Base-by-base conservation (phyloP, 768 basidiomycete genomes). In the Phaeotremella fagi region DNA sequence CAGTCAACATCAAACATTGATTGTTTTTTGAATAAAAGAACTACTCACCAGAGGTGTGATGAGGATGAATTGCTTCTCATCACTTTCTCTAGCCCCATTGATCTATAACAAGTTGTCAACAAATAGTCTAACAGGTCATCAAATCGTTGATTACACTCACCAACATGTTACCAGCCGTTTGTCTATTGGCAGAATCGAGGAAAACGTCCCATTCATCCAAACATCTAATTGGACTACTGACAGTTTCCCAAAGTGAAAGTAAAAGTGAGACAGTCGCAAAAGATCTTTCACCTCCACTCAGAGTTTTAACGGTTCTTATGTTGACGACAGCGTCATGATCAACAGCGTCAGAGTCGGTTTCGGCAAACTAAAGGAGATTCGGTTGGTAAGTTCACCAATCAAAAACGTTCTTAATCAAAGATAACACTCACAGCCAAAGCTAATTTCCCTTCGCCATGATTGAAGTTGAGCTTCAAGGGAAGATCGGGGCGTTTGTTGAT, bases 131-230 rank as follows among this genome's bases (percentile, higher is more conserved):
- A 18, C 26, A 22, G 38, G n/a, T 29, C 20, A 16, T 11, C 37
- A 26, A 27, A 18, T 27, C 25, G 18, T 20, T 1, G 14, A 9
- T 47, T 24, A 31, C 23, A 59, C 67, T 16, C 52, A 89, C 87
- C 83, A 97, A 87, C 87, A 94, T 90, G 75, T 83, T 88, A 85
- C 94, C 95, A 55, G 87, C 87, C 66, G 94, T 86, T 43, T 85
- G 84, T 18, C 95, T 83, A 55, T 78, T 77, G 42, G 72, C 68
- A 9, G 64, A 63, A 55, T 77, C 77, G 53, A 98, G 90, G 79
- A 94, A 97, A 11, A 97, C 94, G 64, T 98, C 94, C 70, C 95
- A 99, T 72, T 99, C 95, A 66, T 99, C 95, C 84, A 98, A 82
- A 67, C 94, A 97, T 54, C 95, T 80, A 42, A 99, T 79, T 1